Evolutionary conservation across 2,329 filamentous ascomycete genomes (phyloP).

Genomic region (Herpotrichia juniperi): DNA sequence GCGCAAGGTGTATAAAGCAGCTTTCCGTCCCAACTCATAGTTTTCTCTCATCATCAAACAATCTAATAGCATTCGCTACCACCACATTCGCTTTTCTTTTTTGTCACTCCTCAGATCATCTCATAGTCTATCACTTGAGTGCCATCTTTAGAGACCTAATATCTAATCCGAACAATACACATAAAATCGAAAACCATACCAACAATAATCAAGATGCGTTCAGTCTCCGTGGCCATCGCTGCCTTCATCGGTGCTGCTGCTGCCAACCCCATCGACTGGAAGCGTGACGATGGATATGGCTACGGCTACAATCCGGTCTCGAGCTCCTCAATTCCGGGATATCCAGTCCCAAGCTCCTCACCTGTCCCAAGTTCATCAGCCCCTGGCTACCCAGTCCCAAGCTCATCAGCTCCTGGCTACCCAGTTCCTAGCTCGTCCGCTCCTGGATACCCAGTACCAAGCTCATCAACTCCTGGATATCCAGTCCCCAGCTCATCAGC

Average conservation of each 20-base stretch:
- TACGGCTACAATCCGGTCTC: slow-evolving; percentile 13
- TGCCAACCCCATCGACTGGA: slow-evolving; percentile 29
- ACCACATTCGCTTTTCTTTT: slow-evolving; percentile 37
- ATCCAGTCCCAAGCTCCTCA: no score
- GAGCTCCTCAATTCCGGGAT: no score
- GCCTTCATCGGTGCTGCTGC: slow-evolving; percentile 37
- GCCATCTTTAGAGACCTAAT: slow-evolving; percentile 31
- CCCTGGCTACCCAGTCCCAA: no score
- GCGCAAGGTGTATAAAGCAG: slow-evolving; percentile 33
- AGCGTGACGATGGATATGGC: slow-evolving; percentile 12
- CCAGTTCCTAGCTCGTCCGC: no score
- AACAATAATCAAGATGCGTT: slow-evolving; percentile 36
- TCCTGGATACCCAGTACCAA: no score
- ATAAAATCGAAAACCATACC: slow-evolving; percentile 7
- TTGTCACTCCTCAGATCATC: slow-evolving; percentile 15
- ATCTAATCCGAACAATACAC: slow-evolving; percentile 24
- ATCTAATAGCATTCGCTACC: slow-evolving; percentile 29
- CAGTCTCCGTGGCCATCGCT: slow-evolving; percentile 35
- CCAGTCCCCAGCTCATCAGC: no score
- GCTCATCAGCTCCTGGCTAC: no score
- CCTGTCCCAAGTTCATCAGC: no score
- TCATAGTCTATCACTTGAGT: slow-evolving; percentile 21
- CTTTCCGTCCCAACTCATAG: slow-evolving; percentile 14
- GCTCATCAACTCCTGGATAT: no score
- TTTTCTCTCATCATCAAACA: slow-evolving; percentile 28